A percentile compares a stretch with the other conserved stretches of the same genome.
Evolutionary conservation across 2,329 filamentous ascomycete genomes (phyloP).

Genomic region (Apiospora sp.): DNA sequence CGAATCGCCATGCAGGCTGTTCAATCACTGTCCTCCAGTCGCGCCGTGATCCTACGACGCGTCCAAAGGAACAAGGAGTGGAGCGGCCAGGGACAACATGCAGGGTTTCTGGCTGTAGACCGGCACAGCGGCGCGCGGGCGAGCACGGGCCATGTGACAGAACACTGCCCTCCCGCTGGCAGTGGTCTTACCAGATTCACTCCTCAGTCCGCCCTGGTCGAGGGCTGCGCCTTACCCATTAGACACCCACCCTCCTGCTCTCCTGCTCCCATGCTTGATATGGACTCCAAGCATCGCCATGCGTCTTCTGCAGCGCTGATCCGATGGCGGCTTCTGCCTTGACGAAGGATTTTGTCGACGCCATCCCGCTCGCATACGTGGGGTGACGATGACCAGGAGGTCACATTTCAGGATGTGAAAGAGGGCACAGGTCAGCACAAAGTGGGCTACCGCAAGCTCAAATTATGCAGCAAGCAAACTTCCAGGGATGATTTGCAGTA

Average conservation of each 20-base stretch:
- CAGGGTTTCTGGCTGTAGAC: neutral
- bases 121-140: no score
- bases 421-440: no score
- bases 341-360: neutral
- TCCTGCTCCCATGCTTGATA: neutral
- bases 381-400: neutral
- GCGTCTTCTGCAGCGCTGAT: neutral
- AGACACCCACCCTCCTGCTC: no score
- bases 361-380: neutral
- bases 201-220: no score
- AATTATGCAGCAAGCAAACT: no score
- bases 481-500: no score
- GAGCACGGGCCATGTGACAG: no score
- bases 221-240: neutral
- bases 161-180: no score
- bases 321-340: neutral
- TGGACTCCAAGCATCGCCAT: neutral
- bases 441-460: no score
- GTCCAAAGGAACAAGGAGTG: neutral
- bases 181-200: no score
- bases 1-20: neutral
- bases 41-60: conserved; percentile 6
- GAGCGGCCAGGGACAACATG: neutral
- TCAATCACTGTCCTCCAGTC: conserved; percentile 1
- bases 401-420: neutral